Percentiles rank a stretch among this genome's conserved stretches.
Evolutionary conservation across 1,139 yeast species (phyloP).

Genomic region (Tardiomyces blankii): DNA sequence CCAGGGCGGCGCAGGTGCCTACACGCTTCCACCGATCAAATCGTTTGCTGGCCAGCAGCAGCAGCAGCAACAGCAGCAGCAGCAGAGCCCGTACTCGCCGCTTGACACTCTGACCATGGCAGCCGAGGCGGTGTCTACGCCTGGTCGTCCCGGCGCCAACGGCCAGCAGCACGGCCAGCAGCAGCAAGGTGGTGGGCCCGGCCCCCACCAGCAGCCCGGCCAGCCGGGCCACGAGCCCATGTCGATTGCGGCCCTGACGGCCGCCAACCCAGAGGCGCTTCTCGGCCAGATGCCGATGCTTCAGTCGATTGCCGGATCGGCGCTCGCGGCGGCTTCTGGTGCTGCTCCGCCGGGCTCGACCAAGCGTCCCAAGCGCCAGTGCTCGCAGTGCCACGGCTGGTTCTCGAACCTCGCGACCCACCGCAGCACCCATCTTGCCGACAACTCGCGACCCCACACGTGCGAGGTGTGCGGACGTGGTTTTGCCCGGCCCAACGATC

Average conservation of each 20-base stretch:
- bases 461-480: conserved; percentile 75
- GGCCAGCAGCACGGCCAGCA: neutral
- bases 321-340: conserved; percentile 17
- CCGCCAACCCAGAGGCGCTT: conserved; percentile 5
- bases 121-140: conserved; percentile 3
- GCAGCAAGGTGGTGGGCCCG: neutral
- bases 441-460: conserved; percentile 63
- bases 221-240: conserved; percentile 6
- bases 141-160: neutral
- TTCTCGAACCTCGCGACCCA: conserved; percentile 82
- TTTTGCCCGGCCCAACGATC: conserved; percentile 79
- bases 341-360: neutral
- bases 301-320: conserved; percentile 5
- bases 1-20: neutral
- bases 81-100: conserved; percentile 1
- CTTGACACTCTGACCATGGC: conserved; percentile 7
- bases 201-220: neutral
- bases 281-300: conserved; percentile 3
- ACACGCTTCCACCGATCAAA: neutral
- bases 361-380: conserved; percentile 46
- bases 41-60: neutral
- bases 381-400: conserved; percentile 67
- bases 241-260: conserved; percentile 10
- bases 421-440: conserved; percentile 67
- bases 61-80: neutral